Conservation (phyloP, 768 basidiomycete genomes). For the Mycena sanguinolenta region DNA sequence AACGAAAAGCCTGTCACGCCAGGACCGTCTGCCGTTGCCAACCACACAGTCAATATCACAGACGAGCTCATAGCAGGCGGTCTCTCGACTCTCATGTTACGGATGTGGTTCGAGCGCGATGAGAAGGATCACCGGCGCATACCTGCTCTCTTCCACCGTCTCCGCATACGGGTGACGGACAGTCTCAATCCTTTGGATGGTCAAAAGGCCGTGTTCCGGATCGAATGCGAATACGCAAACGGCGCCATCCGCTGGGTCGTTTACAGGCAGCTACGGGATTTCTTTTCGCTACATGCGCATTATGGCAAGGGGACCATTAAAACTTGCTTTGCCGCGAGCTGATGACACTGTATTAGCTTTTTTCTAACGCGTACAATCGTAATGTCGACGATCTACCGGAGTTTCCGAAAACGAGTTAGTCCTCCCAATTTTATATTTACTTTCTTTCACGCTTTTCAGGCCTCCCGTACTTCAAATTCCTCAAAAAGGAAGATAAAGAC, state of each 20-base stretch:
- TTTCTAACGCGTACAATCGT: slow-evolving; percentile 85
- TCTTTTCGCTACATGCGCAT: slow-evolving; percentile 90
- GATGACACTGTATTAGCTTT: slow-evolving; percentile 15
- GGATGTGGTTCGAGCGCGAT: slow-evolving; percentile 89
- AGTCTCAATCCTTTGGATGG: slow-evolving; percentile 85
- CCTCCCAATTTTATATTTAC: slow-evolving; percentile 11
- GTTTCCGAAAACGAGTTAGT: slow-evolving; percentile 86
- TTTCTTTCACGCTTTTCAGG: slow-evolving; percentile 54
- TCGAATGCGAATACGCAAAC: slow-evolving; percentile 97
- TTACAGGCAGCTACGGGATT: slow-evolving; percentile 94
- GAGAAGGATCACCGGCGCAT: slow-evolving; percentile 87
- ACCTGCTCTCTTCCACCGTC: slow-evolving; percentile 82
- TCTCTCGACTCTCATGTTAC: slow-evolving; percentile 81
- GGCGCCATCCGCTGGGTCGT: slow-evolving; percentile 94
- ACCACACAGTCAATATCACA: slow-evolving; percentile 74
- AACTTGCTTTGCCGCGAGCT: too few relatives aligned
- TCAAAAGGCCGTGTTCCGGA: slow-evolving; percentile 85
- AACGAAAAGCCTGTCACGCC: slow-evolving; percentile 43
- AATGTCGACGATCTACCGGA: slow-evolving; percentile 87
- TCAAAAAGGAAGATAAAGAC: slow-evolving; percentile 73
- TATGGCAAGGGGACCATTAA: slow-evolving; percentile 60
- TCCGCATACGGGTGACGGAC: slow-evolving; percentile 89
- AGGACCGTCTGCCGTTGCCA: slow-evolving; percentile 63
- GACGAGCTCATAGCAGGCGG: slow-evolving; percentile 88
- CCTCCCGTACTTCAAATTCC: slow-evolving; percentile 91